Evolutionary conservation across 1,284 basidiomycete genomes (phyloP).

Genomic region (Coniferiporia weirii): DNA sequence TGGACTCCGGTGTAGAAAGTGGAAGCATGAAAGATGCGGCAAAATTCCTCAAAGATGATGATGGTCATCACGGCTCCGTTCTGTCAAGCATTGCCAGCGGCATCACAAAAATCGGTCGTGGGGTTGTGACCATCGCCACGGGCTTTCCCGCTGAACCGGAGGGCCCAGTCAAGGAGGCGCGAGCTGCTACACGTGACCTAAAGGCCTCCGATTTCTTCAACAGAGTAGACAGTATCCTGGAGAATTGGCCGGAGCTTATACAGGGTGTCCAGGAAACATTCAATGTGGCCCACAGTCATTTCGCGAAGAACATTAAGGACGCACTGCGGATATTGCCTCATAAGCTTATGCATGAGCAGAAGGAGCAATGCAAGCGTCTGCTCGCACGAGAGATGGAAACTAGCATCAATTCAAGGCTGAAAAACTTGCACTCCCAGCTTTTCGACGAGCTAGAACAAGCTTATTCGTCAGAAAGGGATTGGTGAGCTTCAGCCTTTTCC

Average conservation of each 20-base stretch:
- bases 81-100: background rate
- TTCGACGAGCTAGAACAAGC: background rate
- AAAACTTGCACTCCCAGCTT: background rate
- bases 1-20: conserved; percentile 1
- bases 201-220: conserved; percentile 3
- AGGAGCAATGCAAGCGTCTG: background rate
- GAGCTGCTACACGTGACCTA: background rate
- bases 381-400: background rate
- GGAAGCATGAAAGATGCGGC: background rate
- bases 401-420: background rate
- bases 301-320: conserved; percentile 1
- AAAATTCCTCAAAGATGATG: background rate
- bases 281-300: background rate
- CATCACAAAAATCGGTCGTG: background rate
- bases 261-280: background rate
- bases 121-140: background rate
- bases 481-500: background rate
- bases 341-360: conserved; percentile 3
- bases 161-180: conserved; percentile 3
- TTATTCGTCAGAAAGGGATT: background rate
- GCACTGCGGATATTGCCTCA: background rate
- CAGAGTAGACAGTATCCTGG: background rate
- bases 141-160: background rate
- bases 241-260: conserved; percentile 1
- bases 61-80: background rate